A percentile compares a stretch with the other conserved stretches of the same genome.
These are phyloP conservation scores for Diaporthe sp. DNA, from an alignment of 2,329 filamentous ascomycete species.

Conservation along the genomic window DNA sequence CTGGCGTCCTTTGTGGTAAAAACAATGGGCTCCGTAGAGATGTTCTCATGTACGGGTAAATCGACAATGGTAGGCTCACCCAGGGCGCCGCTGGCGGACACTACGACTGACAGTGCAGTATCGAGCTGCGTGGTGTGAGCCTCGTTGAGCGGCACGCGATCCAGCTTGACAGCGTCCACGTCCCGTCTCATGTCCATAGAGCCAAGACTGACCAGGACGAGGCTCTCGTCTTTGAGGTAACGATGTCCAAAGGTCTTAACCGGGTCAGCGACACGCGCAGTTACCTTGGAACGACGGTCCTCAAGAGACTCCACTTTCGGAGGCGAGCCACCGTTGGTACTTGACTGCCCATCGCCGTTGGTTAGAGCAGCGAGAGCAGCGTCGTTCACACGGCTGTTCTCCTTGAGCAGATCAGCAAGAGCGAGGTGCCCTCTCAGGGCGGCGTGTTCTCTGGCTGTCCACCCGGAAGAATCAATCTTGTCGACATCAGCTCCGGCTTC, in stretches of 20 bases:
- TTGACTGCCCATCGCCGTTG: constrained; percentile 26
- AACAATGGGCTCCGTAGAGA: constrained; percentile 91
- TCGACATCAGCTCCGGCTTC: constrained; percentile 81
- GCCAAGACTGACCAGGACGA: constrained; percentile 92
- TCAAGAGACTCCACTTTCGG: constrained; percentile 70
- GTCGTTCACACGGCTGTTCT: constrained; percentile 56
- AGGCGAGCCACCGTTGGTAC: constrained; percentile 50
- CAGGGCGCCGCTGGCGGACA: constrained; percentile 84
- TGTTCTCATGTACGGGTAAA: constrained; percentile 91
- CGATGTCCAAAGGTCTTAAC: constrained; percentile 97
- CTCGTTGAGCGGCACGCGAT: constrained; percentile 86
- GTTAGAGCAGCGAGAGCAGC: constrained; percentile 8
- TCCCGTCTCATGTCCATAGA: constrained; percentile 94
- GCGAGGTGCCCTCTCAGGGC: constrained; percentile 87
- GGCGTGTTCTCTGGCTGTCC: constrained; percentile 94
- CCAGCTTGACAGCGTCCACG: constrained; percentile 83
- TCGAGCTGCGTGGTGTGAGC: constrained; percentile 95
- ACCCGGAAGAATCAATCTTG: constrained; percentile 85
- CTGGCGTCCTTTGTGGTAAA: constrained; percentile 83
- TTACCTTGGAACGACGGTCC: constrained; percentile 64
- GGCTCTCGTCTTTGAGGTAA: constrained; percentile 88
- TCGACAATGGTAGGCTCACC: constrained; percentile 93
- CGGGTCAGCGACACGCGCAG: constrained; percentile 72
- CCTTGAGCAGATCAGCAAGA: constrained; percentile 74
- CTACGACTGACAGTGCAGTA: constrained; percentile 90